Conservation (phyloP, 768 basidiomycete species). For the Tulasnella sp. region DNA sequence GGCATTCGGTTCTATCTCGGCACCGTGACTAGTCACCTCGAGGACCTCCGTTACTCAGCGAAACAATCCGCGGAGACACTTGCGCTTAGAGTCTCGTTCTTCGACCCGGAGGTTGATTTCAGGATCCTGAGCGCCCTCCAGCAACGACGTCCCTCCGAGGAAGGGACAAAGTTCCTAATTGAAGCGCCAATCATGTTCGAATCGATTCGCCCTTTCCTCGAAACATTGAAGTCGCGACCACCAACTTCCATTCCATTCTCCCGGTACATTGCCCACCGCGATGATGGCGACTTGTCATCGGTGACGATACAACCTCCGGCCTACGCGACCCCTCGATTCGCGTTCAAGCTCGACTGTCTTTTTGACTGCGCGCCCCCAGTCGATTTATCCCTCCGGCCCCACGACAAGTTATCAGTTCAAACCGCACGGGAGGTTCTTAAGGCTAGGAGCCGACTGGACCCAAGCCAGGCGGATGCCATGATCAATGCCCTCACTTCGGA, state of each 20-base stretch:
- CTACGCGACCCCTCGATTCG: slow-evolving; percentile 57
- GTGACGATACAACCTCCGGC: slow-evolving; percentile 48
- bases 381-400: slow-evolving; percentile 39
- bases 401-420: slow-evolving; percentile 44
- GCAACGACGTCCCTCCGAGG: background rate
- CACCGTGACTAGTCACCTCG: slow-evolving; percentile 42
- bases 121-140: slow-evolving; percentile 32
- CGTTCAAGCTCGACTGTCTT: slow-evolving; percentile 53
- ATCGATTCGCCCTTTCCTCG: slow-evolving; percentile 62
- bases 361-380: slow-evolving; percentile 45
- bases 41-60: slow-evolving; percentile 48
- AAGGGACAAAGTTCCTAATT: slow-evolving; percentile 41
- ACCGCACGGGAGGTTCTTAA: slow-evolving; percentile 46
- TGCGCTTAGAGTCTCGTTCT: slow-evolving; percentile 54
- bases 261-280: slow-evolving; percentile 47
- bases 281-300: slow-evolving; percentile 17
- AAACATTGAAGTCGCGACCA: slow-evolving; percentile 50
- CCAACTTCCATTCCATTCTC: slow-evolving; percentile 57
- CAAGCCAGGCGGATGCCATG: slow-evolving; percentile 67
- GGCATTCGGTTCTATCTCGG: slow-evolving; percentile 48
- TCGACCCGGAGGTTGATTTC: slow-evolving; percentile 55
- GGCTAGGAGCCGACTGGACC: slow-evolving; percentile 52
- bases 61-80: slow-evolving; percentile 38
- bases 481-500: slow-evolving; percentile 58
- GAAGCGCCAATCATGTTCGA: slow-evolving; percentile 67